Percentiles rank a stretch among this genome's conserved stretches.
phyloP scores from a whole-genome alignment of 2,329 filamentous ascomycete genomes.

The Trichoderma sp. region DNA sequence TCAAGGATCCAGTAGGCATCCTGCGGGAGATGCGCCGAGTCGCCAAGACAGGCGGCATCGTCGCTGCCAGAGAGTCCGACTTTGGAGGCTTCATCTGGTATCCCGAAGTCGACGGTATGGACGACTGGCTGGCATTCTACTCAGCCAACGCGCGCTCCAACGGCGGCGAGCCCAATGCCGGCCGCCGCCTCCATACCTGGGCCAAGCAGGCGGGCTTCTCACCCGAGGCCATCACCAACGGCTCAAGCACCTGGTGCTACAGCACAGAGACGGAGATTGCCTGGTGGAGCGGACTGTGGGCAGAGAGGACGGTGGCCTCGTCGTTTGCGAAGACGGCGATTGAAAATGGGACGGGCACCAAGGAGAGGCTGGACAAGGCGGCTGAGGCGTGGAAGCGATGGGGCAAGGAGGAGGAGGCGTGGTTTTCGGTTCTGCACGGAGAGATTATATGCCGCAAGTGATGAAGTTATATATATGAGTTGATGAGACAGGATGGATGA shows the following conservation, averaged over 20 bases:
- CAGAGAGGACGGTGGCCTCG: slow-evolving; percentile 25
- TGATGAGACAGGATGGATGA: background rate
- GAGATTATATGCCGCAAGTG: slow-evolving; percentile 24
- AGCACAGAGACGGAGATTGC: slow-evolving; percentile 23
- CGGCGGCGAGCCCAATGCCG: slow-evolving; percentile 26
- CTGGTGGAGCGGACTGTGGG: slow-evolving; percentile 28
- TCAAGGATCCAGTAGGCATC: slow-evolving; percentile 35
- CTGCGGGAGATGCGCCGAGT: slow-evolving; percentile 42
- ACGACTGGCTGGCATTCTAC: slow-evolving; percentile 25
- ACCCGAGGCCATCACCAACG: slow-evolving; percentile 14
- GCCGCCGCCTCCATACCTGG: slow-evolving; percentile 27
- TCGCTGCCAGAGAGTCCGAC: slow-evolving; percentile 34
- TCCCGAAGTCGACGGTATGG: slow-evolving; percentile 25
- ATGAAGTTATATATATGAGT: background rate
- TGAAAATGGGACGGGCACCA: slow-evolving; percentile 17
- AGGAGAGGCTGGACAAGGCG: slow-evolving; percentile 25
- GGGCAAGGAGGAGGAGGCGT: slow-evolving; percentile 21
- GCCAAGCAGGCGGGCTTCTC: slow-evolving; percentile 26
- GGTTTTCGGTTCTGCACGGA: slow-evolving; percentile 22
- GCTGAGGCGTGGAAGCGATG: slow-evolving; percentile 19
- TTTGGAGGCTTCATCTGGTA: slow-evolving; percentile 27
- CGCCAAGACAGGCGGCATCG: slow-evolving; percentile 40
- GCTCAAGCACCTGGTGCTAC: slow-evolving; percentile 28
- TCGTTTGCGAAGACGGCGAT: slow-evolving; percentile 24
- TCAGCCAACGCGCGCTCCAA: slow-evolving; percentile 21